phyloP scores from a whole-genome alignment of 2,329 filamentous ascomycete species.

The Pyrenochaeta sp. region DNA sequence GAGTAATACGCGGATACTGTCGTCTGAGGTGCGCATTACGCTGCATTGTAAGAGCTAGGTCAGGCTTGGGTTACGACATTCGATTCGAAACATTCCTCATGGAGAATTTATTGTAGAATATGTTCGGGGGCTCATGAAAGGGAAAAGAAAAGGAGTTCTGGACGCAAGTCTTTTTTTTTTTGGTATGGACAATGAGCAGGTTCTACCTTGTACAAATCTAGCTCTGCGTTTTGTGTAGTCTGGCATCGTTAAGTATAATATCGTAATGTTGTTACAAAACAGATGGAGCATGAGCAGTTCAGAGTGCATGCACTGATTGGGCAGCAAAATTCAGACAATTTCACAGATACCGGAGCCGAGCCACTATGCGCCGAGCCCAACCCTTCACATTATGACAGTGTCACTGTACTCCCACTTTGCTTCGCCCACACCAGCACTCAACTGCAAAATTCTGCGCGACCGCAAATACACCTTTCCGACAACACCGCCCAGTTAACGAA shows the following conservation, averaged over 20 bases:
- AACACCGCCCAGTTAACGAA: not conserved
- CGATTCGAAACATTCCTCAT: not conserved
- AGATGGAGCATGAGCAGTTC: not conserved
- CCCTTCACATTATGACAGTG: conserved; percentile 33
- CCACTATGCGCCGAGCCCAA: conserved; percentile 35
- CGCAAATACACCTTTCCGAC: conserved; percentile 2
- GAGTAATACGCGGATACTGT: conserved; percentile 12
- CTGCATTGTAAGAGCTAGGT: not conserved
- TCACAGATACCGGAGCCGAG: conserved; percentile 31
- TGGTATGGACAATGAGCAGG: not conserved
- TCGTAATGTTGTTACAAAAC: not conserved
- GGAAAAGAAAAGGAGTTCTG: not conserved
- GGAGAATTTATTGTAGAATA: not conserved
- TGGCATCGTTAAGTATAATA: not conserved
- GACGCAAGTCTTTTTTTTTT: conserved; percentile 5
- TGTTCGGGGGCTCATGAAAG: not conserved
- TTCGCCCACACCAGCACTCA: conserved; percentile 18
- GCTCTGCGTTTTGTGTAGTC: too few relatives aligned
- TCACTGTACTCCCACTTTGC: conserved; percentile 19
- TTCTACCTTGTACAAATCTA: conserved; percentile 1
- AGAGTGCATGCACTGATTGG: conserved; percentile 30
- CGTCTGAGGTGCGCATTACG: too few relatives aligned
- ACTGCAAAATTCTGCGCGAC: conserved; percentile 11
- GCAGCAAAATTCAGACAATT: conserved; percentile 34
- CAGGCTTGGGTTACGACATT: not conserved